Conservation (phyloP, 2,329 filamentous ascomycete genomes). For the Aspergillus terreus region DNA sequence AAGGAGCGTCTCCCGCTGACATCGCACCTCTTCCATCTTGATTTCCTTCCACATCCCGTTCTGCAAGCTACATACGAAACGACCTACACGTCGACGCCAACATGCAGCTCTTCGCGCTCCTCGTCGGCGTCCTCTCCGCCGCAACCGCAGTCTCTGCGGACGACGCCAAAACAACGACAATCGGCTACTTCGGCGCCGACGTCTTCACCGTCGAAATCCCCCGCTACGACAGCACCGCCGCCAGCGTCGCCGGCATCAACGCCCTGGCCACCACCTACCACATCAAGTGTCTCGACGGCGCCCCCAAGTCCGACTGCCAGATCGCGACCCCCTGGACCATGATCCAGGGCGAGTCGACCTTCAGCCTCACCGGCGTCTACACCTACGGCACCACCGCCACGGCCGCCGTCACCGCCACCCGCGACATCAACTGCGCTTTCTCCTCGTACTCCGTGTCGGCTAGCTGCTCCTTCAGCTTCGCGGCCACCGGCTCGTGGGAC, state of each 20-base stretch:
- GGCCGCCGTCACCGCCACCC: conserved; percentile 18
- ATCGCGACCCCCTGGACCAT: conserved; percentile 18
- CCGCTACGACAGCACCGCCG: conserved; percentile 17
- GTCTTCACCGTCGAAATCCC: conserved; percentile 1
- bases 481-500: conserved; percentile 5
- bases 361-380: conserved; percentile 17
- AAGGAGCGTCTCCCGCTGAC: too few species aligned
- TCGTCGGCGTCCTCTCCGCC: neutral
- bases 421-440: conserved; percentile 14
- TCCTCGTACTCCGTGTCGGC: conserved; percentile 13
- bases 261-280: conserved; percentile 20
- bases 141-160: neutral
- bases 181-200: conserved; percentile 10
- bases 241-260: conserved; percentile 20
- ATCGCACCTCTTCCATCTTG: too few species aligned
- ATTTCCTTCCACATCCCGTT: neutral
- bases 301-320: conserved; percentile 21
- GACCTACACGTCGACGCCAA: neutral
- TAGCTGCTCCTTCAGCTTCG: conserved; percentile 17
- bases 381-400: conserved; percentile 11
- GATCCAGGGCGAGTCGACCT: conserved; percentile 20
- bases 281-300: conserved; percentile 17
- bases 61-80: neutral
- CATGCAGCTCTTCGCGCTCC: conserved; percentile 2
- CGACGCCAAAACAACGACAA: conserved; percentile 8